These are phyloP conservation scores for Trichoderma sp. DNA, from an alignment of 2,329 filamentous ascomycete genomes.

Conservation along the genomic window DNA sequence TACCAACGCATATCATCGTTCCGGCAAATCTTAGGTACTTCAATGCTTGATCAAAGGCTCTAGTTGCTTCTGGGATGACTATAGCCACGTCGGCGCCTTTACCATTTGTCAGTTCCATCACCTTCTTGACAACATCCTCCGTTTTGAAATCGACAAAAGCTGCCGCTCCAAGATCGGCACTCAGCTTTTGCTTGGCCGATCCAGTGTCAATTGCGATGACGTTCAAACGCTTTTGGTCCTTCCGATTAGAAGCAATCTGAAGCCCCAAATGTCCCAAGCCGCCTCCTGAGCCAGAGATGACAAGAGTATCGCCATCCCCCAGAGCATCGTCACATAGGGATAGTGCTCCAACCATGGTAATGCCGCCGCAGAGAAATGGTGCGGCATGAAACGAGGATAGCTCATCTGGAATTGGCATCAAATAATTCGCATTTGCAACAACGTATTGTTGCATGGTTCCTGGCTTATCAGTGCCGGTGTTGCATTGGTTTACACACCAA, in stretches of 20 bases:
- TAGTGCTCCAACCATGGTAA: slow-evolving; percentile 1
- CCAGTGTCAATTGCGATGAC: slow-evolving; percentile 11
- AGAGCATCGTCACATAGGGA: slow-evolving; percentile 2
- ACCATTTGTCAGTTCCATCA: slow-evolving; percentile 4
- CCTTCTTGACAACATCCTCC: neutral
- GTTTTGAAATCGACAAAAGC: neutral
- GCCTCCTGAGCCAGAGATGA: slow-evolving; percentile 9
- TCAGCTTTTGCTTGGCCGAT: neutral
- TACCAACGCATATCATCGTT: slow-evolving; percentile 1
- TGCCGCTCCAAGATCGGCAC: neutral
- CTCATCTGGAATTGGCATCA: slow-evolving; percentile 10
- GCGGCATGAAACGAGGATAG: neutral
- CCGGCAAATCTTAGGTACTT: slow-evolving; percentile 1
- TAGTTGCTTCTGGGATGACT: slow-evolving; percentile 1
- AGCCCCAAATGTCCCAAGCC: neutral
- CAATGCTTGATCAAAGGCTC: slow-evolving; percentile 4
- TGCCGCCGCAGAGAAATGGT: slow-evolving; percentile 4
- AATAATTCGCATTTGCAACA: slow-evolving; percentile 9
- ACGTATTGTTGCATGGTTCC: slow-evolving; percentile 15
- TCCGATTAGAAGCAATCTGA: neutral
- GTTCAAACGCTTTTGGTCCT: neutral
- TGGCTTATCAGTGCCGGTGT: slow-evolving; percentile 8
- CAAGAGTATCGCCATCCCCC: neutral
- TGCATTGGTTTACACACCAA: slow-evolving; percentile 6
- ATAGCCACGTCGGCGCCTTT: slow-evolving; percentile 13